phyloP scores from a whole-genome alignment of 495 filamentous ascomycete genomes.

The Aspergillus indologenus region DNA sequence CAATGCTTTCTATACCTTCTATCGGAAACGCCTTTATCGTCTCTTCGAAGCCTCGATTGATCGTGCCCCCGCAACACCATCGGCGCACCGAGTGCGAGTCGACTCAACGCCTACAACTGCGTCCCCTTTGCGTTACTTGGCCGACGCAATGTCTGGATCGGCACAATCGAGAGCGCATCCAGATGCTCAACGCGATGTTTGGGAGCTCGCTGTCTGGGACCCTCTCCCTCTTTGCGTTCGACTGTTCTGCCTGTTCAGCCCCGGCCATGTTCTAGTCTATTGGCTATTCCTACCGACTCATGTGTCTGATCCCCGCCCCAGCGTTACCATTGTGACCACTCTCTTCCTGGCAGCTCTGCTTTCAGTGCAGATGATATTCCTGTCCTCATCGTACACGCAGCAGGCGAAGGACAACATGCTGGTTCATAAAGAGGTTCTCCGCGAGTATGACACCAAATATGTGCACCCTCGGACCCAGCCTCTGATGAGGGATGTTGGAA shows the following conservation, averaged over 20 bases:
- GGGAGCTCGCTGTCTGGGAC: constrained; percentile 94
- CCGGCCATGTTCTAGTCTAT: constrained; percentile 86
- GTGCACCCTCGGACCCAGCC: constrained; percentile 86
- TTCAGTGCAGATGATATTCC: constrained; percentile 69
- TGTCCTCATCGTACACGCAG: constrained; percentile 70
- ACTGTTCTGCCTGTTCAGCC: constrained; percentile 88
- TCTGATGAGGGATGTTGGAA: constrained; percentile 78
- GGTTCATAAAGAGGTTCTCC: constrained; percentile 85
- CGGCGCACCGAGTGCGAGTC: constrained; percentile 83
- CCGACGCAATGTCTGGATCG: constrained; percentile 57
- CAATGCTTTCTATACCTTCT: constrained; percentile 83
- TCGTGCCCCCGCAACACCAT: constrained; percentile 70
- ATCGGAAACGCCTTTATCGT: constrained; percentile 79
- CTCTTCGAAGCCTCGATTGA: constrained; percentile 87
- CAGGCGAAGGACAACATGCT: constrained; percentile 80
- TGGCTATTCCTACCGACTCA: constrained; percentile 78
- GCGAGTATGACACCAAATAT: constrained; percentile 94
- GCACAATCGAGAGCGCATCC: constrained; percentile 81
- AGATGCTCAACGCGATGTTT: constrained; percentile 81
- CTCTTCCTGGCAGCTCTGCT: constrained; percentile 68
- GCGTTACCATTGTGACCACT: constrained; percentile 78
- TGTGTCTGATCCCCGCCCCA: constrained; percentile 71
- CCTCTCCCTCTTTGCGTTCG: constrained; percentile 78
- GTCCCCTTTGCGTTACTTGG: constrained; percentile 76
- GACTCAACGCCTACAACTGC: constrained; percentile 78